phyloP scores from a whole-genome alignment of 164 flowering plant species.

The Umbilicus rupestris region DNA sequence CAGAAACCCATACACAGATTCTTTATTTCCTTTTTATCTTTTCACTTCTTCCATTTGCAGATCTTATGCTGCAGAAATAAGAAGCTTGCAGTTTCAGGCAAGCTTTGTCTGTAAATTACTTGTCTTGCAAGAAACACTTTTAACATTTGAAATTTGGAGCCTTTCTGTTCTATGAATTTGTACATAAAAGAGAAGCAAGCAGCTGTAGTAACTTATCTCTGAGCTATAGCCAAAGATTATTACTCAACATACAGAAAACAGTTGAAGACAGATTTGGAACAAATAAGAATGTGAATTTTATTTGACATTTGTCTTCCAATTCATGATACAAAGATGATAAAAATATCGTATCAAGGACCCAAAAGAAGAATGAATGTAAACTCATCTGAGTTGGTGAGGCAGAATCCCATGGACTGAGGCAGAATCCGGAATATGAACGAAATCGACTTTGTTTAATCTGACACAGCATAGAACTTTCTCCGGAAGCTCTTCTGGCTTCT shows the following conservation, averaged over 20 bases:
- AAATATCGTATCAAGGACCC: background rate
- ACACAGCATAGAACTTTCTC: constrained; percentile 79
- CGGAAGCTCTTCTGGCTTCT: constrained; percentile 83
- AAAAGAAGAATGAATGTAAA: background rate
- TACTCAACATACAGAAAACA: background rate
- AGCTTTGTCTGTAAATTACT: background rate
- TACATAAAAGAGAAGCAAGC: background rate
- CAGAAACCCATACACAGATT: background rate
- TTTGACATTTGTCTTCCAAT: background rate
- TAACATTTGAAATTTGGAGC: background rate
- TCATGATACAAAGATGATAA: background rate
- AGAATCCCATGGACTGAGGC: background rate
- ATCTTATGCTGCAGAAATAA: too few relatives aligned
- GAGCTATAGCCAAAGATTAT: too few relatives aligned
- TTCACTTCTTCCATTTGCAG: background rate
- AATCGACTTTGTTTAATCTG: constrained; percentile 70
- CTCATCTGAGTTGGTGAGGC: background rate
- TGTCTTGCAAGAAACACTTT: background rate
- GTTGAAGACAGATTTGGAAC: background rate
- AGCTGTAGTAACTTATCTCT: background rate
- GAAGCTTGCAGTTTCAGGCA: background rate
- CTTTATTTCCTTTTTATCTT: background rate
- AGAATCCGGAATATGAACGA: constrained; percentile 27
- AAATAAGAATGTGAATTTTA: background rate
- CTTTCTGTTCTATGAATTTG: background rate